These are phyloP conservation scores for Crotalaria pallida DNA, from an alignment of 306 rosid genomes.

Conservation along the genomic window DNA sequence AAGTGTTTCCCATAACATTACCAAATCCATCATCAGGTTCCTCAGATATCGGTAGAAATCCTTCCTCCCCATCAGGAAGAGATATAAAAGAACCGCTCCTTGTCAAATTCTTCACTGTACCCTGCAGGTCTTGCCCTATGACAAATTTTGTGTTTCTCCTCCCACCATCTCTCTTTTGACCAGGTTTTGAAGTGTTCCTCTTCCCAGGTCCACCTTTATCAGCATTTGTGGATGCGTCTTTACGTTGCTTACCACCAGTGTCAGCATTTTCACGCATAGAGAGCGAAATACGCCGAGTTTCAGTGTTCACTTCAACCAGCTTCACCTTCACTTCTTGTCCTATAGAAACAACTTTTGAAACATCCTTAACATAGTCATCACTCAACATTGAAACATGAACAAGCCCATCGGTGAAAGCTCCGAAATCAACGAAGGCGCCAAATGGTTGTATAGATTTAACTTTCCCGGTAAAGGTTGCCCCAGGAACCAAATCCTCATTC, in stretches of 20 bases:
- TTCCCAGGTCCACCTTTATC: conserved; percentile 58
- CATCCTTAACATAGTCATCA: conserved; percentile 81
- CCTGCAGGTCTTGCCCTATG: conserved; percentile 76
- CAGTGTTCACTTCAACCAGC: conserved; percentile 70
- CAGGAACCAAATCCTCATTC: conserved; percentile 74
- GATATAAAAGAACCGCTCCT: conserved; percentile 86
- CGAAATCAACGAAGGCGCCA: conserved; percentile 94
- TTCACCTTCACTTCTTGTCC: conserved; percentile 99
- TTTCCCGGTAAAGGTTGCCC: conserved; percentile 90
- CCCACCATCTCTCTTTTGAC: conserved; percentile 47
- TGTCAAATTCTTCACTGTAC: conserved; percentile 73
- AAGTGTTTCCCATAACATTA: conserved; percentile 64
- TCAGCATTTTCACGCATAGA: conserved; percentile 76
- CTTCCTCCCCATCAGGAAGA: conserved; percentile 99
- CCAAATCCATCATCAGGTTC: conserved; percentile 71
- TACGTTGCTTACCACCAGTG: conserved; percentile 44
- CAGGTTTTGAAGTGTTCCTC: conserved; percentile 47
- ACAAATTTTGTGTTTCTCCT: conserved; percentile 55
- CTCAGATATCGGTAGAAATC: conserved; percentile 80
- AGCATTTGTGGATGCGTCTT: conserved; percentile 39
- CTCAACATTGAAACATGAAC: conserved; percentile 92
- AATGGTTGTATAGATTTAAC: conserved; percentile 90
- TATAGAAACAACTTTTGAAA: conserved; percentile 74
- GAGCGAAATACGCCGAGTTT: conserved; percentile 83
- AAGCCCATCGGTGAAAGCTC: conserved; percentile 96